Evolutionary conservation across 805 yeast species (phyloP).

Genomic region (Kodamaea kakaduensis): DNA sequence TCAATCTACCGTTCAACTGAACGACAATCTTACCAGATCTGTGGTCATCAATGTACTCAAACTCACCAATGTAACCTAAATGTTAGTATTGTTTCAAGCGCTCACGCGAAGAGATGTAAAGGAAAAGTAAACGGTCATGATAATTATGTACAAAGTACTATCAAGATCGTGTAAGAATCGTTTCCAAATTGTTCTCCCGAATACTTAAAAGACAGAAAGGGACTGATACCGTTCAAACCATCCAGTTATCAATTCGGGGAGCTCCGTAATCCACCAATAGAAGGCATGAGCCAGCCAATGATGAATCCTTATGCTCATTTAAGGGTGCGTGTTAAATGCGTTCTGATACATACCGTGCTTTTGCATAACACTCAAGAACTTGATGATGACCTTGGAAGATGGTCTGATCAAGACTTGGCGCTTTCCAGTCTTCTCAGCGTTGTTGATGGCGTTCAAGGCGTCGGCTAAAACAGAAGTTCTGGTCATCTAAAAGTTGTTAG

Average conservation of each 20-base stretch:
- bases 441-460: constrained; percentile 97
- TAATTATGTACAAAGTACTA: constrained; percentile 20
- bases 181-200: constrained; percentile 75
- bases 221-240: constrained; percentile 86
- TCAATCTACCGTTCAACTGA: constrained; percentile 87
- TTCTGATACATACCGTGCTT: constrained; percentile 77
- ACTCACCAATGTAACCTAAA: constrained; percentile 83
- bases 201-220: constrained; percentile 96
- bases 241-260: constrained; percentile 99
- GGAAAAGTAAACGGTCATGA: constrained; percentile 64
- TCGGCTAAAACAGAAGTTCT: constrained; percentile 98
- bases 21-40: constrained; percentile 97
- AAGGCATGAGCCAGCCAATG: no score
- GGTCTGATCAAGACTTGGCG: constrained; percentile 98
- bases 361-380: constrained; percentile 95
- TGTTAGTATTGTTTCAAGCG: constrained; percentile 18
- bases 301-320: no score
- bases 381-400: constrained; percentile 96
- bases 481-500: constrained; percentile 53
- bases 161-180: constrained; percentile 65
- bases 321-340: no score
- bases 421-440: constrained; percentile 99
- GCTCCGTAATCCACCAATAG: no score
- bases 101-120: constrained; percentile 40
- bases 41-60: constrained; percentile 98